Conservation (phyloP, 116 monocot species). For the Trichopus zeylanicus region DNA sequence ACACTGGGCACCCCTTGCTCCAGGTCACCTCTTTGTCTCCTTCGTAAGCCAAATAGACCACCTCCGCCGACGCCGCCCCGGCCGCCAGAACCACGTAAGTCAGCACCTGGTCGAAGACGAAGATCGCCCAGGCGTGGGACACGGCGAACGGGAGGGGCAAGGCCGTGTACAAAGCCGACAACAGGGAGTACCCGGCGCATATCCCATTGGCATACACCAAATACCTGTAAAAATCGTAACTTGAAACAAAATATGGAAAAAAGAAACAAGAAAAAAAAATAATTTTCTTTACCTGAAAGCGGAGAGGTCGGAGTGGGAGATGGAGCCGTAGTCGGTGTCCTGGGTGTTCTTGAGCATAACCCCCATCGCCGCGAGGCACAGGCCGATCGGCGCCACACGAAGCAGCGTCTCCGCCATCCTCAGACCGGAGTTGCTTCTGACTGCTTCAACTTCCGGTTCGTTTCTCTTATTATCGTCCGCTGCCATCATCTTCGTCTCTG, state of each 20-base stretch:
- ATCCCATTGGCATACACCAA: slow-evolving; percentile 67
- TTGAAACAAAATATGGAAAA: too few species aligned
- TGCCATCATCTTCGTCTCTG: too few species aligned
- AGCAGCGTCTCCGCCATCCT: slow-evolving; percentile 66
- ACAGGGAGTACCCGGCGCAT: slow-evolving; percentile 74
- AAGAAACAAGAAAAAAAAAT: too few species aligned
- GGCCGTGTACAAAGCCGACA: slow-evolving; percentile 69
- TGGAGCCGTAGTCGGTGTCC: slow-evolving; percentile 47
- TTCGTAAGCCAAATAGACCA: slow-evolving; percentile 74
- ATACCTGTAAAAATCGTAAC: slow-evolving; percentile 47
- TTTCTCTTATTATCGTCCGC: too few species aligned
- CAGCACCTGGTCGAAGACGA: slow-evolving; percentile 75
- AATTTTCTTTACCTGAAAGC: slow-evolving; percentile 37
- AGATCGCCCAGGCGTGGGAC: slow-evolving; percentile 53
- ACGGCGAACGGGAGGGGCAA: slow-evolving; percentile 21
- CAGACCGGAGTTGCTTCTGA: too few species aligned
- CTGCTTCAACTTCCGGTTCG: too few species aligned
- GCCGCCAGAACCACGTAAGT: slow-evolving; percentile 77
- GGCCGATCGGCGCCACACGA: slow-evolving; percentile 67
- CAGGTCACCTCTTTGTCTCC: slow-evolving; percentile 76
- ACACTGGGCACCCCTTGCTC: slow-evolving; percentile 74
- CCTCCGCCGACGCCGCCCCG: slow-evolving; percentile 63
- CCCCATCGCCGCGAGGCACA: slow-evolving; percentile 64
- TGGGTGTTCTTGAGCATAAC: slow-evolving; percentile 60
- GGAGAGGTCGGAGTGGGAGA: slow-evolving; percentile 54